These are phyloP conservation scores for Dryadomyces quercus-mongolicae DNA, from an alignment of 2,329 filamentous ascomycete genomes.

Conservation along the genomic window DNA sequence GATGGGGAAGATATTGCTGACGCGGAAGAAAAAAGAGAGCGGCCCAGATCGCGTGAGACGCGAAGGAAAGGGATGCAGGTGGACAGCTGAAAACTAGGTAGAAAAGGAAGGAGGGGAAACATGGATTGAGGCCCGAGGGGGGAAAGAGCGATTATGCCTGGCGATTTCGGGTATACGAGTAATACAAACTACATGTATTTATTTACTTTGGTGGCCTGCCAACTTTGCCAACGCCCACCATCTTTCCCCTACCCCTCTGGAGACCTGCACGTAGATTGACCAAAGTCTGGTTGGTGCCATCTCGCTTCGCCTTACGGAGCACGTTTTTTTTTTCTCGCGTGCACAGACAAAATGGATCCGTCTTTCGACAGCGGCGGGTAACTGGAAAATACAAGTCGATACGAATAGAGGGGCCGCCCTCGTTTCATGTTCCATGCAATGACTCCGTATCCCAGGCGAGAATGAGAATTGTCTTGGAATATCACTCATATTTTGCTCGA, in stretches of 20 bases:
- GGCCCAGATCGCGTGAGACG: neutral
- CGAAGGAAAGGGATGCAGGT: neutral
- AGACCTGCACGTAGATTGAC: neutral
- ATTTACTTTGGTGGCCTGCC: neutral
- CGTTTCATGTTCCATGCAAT: neutral
- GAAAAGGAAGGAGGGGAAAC: constrained; percentile 1
- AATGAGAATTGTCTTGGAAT: no score
- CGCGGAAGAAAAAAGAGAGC: neutral
- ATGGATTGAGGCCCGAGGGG: neutral
- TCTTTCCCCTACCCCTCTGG: neutral
- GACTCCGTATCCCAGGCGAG: no score
- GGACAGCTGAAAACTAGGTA: neutral
- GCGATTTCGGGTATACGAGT: neutral
- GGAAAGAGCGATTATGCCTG: neutral
- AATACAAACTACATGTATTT: no score
- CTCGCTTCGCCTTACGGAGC: neutral
- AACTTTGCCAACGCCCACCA: neutral
- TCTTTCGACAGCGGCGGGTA: neutral
- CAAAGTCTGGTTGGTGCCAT: neutral
- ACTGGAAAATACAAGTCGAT: neutral
- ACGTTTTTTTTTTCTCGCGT: neutral
- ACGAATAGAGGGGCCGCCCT: neutral
- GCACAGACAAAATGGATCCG: neutral
- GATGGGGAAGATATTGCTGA: neutral
- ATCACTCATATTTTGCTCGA: no score